Evolutionary conservation across 305 asterid genomes (phyloP).

Genomic region (Rubia tinctorum): DNA sequence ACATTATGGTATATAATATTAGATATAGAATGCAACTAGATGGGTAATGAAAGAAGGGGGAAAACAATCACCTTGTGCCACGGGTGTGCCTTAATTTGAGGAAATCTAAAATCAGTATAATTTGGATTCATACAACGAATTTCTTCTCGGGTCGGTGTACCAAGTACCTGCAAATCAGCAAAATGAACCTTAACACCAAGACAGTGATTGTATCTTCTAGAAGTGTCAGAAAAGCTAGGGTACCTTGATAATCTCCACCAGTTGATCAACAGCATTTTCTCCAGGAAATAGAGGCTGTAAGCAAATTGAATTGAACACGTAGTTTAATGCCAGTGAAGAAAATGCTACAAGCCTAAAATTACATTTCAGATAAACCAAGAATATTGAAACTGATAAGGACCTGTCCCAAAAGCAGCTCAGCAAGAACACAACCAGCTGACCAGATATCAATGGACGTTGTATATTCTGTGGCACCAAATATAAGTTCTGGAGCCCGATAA

Average conservation of each 20-base stretch:
- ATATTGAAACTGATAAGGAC: slow-evolving; percentile 26
- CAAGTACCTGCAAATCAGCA: slow-evolving; percentile 60
- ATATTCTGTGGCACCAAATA: slow-evolving; percentile 91
- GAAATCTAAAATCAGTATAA: slow-evolving; percentile 88
- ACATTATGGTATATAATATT: too few relatives aligned
- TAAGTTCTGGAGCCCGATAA: slow-evolving; percentile 94
- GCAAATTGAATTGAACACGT: slow-evolving; percentile 13
- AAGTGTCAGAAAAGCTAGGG: too few relatives aligned
- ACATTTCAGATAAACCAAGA: slow-evolving; percentile 7
- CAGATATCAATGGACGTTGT: slow-evolving; percentile 84
- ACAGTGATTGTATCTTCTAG: too few relatives aligned
- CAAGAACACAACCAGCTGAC: slow-evolving; percentile 96
- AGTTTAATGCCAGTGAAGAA: neutral
- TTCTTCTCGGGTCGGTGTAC: slow-evolving; percentile 97
- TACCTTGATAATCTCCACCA: slow-evolving; percentile 97
- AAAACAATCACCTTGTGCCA: slow-evolving; percentile 85
- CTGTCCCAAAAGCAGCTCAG: slow-evolving; percentile 97
- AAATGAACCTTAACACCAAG: too few relatives aligned
- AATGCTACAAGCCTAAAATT: neutral
- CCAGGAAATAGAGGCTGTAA: slow-evolving; percentile 96
- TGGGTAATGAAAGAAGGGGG: neutral
- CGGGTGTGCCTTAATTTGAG: slow-evolving; percentile 89
- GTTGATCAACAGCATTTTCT: slow-evolving; percentile 98
- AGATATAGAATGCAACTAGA: too few relatives aligned
- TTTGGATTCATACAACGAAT: slow-evolving; percentile 96